Evolutionary conservation across 2,329 filamentous ascomycete species (phyloP).

Genomic region (Botrytis cinerea): DNA sequence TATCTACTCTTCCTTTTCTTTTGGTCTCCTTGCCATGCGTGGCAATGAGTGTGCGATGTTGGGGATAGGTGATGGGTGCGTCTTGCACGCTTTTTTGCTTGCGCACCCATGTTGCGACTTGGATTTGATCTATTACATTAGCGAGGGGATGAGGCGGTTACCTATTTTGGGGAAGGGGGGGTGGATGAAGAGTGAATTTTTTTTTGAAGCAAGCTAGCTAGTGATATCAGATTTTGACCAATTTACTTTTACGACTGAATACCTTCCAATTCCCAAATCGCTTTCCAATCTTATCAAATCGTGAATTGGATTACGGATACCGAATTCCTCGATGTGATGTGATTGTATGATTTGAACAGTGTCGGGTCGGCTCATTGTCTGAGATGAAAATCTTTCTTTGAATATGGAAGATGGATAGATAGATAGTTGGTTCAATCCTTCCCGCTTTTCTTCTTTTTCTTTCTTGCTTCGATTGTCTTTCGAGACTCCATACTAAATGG

Average conservation of each 20-base stretch:
- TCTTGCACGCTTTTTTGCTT: neutral
- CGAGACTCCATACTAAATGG: no score
- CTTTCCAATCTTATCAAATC: neutral
- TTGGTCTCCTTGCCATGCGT: no score
- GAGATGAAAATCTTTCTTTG: neutral
- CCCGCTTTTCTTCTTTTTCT: neutral
- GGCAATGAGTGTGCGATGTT: neutral
- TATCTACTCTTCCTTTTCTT: neutral
- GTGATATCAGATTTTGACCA: neutral
- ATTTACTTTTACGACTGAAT: neutral
- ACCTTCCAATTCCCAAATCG: neutral
- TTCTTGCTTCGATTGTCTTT: neutral
- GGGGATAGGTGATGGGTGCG: neutral
- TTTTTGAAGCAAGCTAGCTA: neutral
- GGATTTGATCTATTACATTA: neutral
- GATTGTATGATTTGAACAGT: neutral
- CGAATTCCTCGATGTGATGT: neutral
- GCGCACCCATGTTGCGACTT: neutral
- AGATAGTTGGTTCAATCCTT: neutral
- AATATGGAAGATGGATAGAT: neutral
- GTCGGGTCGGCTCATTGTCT: neutral
- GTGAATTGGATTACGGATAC: neutral
- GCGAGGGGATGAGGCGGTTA: neutral
- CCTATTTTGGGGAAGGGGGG: neutral
- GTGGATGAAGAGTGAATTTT: neutral